Percentiles rank a stretch among this genome's conserved stretches.
Conservation (phyloP, 805 yeast species). For the Candida khao-thaluensis region DNA sequence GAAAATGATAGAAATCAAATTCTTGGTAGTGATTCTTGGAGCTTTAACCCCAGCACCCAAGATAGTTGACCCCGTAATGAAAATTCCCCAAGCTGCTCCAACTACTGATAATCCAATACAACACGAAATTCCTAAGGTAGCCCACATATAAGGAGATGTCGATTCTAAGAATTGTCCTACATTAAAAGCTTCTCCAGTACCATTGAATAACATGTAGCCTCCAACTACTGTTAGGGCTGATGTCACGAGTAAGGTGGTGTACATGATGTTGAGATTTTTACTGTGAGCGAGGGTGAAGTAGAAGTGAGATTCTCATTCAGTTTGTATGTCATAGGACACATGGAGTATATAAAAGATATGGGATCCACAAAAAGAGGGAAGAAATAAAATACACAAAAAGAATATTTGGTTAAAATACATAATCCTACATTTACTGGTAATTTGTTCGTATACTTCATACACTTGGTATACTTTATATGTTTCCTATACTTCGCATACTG, state of each 20-base stretch:
- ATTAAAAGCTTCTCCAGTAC: slow-evolving; percentile 88
- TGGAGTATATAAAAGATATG: too few species aligned
- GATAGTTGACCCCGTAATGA: slow-evolving; percentile 90
- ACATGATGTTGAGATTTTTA: slow-evolving; percentile 4
- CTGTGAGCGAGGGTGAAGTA: not conserved
- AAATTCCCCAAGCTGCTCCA: slow-evolving; percentile 99
- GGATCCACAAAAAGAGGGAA: too few species aligned
- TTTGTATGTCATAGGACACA: too few species aligned
- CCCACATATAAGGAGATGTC: slow-evolving; percentile 97
- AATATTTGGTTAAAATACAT: too few species aligned
- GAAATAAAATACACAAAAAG: too few species aligned
- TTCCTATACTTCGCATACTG: too few species aligned
- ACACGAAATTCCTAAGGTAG: slow-evolving; percentile 79
- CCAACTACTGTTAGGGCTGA: slow-evolving; percentile 40
- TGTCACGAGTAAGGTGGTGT: slow-evolving; percentile 23
- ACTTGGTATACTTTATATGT: too few species aligned
- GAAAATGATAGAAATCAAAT: slow-evolving; percentile 92
- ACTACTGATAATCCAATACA: slow-evolving; percentile 94
- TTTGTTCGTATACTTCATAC: too few species aligned
- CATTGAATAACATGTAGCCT: slow-evolving; percentile 78
- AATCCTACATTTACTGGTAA: too few species aligned
- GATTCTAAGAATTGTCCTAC: slow-evolving; percentile 82
- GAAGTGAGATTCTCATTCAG: too few species aligned
- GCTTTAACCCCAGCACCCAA: slow-evolving; percentile 98
- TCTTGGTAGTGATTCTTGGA: slow-evolving; percentile 96